Evolutionary conservation across 2,329 filamentous ascomycete genomes (phyloP), one percentile per base, ranked within the genome.

Genomic region (Aspergillus persii): DNA sequence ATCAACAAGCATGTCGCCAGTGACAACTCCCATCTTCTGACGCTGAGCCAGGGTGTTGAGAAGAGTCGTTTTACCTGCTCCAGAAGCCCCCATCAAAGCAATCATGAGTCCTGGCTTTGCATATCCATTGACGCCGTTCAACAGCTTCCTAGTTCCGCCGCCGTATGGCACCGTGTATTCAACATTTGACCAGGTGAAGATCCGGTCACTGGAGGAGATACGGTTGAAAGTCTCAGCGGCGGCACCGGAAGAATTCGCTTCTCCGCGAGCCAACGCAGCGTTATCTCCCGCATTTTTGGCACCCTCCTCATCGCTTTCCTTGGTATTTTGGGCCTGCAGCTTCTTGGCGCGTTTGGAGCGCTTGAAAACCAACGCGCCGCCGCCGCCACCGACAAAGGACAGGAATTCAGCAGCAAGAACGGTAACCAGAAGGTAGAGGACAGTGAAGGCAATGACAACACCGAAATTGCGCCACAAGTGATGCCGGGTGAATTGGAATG

Each of bases 31-130:
- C 56, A 80, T 81, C 15, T 79, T 86, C 71, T 92, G 88, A 2
- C 91, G 84, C 68, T 93, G 89, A 0, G 90, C 87, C 2, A 90
- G 76, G 0, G 89, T 91, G 73, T 95, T 92, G 18, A 96, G 80
- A 0, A 96, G 78, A 0, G 91, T 95, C 0, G 90, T 93, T 76
- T 96, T 96, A 11, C 91, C 92, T 8, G 92, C 91, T 48, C 90
- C 90, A 3, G 86, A 91, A 1, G 89, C 89, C 56, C 92, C 92
- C 81, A 95, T 91, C 1, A 96, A 79, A 0, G 91, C 91, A 48
- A 91, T 86, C 84, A 96, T 87, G 18, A 89, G 76, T 18, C 91
- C 91, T 1, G 91, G 91, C 68, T 92, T 92, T 1, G 87, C 90
- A 65, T 90, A 94, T 1, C 91, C 91, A 58, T 82, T 88, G 60